A percentile compares a stretch with the other conserved stretches of the same genome.
Evolutionary conservation across 345 rosid species (phyloP).

Genomic region (Streptanthus diversifolius): DNA sequence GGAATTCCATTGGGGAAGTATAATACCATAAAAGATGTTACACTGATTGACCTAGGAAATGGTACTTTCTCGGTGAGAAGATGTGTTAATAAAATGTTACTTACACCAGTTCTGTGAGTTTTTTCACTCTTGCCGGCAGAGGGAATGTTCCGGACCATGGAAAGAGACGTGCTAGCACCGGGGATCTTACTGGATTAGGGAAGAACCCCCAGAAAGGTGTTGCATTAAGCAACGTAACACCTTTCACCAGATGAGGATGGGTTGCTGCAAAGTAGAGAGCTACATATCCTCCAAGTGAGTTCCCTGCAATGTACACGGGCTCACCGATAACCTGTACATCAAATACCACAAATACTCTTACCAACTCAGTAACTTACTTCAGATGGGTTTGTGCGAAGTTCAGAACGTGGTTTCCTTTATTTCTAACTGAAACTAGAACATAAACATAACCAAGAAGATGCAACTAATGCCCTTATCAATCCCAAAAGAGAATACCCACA

Average conservation of each 20-base stretch:
- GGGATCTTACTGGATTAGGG: slow-evolving; percentile 78
- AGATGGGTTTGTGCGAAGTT: background rate
- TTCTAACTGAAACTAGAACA: background rate
- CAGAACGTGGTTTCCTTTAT: background rate
- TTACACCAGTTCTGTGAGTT: slow-evolving; percentile 69
- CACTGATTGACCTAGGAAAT: background rate
- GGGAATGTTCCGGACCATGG: slow-evolving; percentile 96
- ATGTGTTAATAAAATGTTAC: slow-evolving; percentile 2
- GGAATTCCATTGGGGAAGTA: slow-evolving; percentile 11
- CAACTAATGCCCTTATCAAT: background rate
- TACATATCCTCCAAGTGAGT: slow-evolving; percentile 91
- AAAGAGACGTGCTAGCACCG: slow-evolving; percentile 61
- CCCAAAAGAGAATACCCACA: background rate
- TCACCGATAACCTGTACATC: slow-evolving; percentile 71
- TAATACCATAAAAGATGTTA: background rate
- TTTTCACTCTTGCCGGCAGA: slow-evolving; percentile 72
- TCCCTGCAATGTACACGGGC: slow-evolving; percentile 86
- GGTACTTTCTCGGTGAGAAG: background rate
- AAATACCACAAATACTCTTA: slow-evolving; percentile 11
- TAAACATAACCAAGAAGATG: background rate
- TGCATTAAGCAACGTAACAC: slow-evolving; percentile 85
- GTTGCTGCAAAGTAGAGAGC: slow-evolving; percentile 84
- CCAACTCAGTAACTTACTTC: background rate
- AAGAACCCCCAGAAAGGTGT: slow-evolving; percentile 99
- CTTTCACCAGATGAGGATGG: slow-evolving; percentile 80